Evolutionary conservation across 1,139 yeast species (phyloP).

Genomic region (Kodamaea plutei): DNA sequence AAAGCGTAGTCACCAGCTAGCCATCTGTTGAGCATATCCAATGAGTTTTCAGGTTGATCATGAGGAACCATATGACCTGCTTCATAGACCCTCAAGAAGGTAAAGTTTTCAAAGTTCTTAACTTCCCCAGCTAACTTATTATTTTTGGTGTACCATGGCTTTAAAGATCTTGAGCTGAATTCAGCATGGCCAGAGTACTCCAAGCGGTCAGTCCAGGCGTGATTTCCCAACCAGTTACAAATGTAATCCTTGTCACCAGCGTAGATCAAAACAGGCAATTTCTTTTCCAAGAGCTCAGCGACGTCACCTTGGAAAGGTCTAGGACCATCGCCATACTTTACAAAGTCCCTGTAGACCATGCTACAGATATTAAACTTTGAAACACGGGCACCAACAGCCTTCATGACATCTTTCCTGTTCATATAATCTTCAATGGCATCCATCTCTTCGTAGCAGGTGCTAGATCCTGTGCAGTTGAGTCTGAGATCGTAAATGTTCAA

Average conservation of each 20-base stretch:
- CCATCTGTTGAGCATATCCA: slow-evolving; percentile 82
- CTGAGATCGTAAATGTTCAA: slow-evolving; percentile 70
- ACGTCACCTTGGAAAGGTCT: slow-evolving; percentile 65
- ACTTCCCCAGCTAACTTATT: slow-evolving; percentile 57
- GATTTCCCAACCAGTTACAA: slow-evolving; percentile 41
- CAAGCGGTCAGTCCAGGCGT: slow-evolving; percentile 31
- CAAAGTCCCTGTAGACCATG: slow-evolving; percentile 53
- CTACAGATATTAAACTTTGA: slow-evolving; percentile 54
- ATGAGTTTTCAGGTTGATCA: slow-evolving; percentile 72
- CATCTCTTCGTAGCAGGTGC: slow-evolving; percentile 57
- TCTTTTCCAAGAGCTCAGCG: slow-evolving; percentile 53
- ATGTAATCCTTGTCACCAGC: slow-evolving; percentile 40
- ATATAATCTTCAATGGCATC: slow-evolving; percentile 54
- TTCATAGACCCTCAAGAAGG: slow-evolving; percentile 58
- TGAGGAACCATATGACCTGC: slow-evolving; percentile 81
- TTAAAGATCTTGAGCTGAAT: slow-evolving; percentile 25
- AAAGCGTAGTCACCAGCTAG: slow-evolving; percentile 45
- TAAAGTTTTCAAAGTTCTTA: slow-evolving; percentile 50
- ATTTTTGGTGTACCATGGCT: slow-evolving; percentile 38
- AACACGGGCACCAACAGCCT: slow-evolving; percentile 59
- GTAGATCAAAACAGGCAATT: slow-evolving; percentile 34
- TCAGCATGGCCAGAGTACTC: slow-evolving; percentile 25
- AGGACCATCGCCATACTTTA: slow-evolving; percentile 56
- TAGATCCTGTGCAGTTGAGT: slow-evolving; percentile 48
- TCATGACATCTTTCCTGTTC: slow-evolving; percentile 57